Evolutionary conservation across 2,329 filamentous ascomycete species (phyloP).

Genomic region (Mollisia scopiformis): DNA sequence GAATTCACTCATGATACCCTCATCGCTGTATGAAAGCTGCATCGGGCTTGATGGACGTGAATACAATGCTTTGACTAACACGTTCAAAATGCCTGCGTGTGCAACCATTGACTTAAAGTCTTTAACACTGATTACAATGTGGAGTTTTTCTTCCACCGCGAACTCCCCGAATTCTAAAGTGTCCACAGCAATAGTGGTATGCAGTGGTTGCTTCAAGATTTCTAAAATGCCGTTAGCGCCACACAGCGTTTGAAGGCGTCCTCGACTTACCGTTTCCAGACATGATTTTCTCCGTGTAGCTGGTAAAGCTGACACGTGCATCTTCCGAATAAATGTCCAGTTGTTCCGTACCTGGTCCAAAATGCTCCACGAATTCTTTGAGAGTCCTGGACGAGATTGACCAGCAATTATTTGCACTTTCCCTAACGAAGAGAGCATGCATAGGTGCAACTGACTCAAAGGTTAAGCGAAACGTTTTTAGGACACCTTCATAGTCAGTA

Average conservation of each 20-base stretch:
- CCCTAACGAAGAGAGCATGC: conserved; percentile 74
- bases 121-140: conserved; percentile 81
- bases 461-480: conserved; percentile 75
- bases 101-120: conserved; percentile 80
- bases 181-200: conserved; percentile 78
- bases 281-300: conserved; percentile 78
- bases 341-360: conserved; percentile 79
- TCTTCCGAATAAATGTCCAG: conserved; percentile 77
- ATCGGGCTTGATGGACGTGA: conserved; percentile 73
- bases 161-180: conserved; percentile 78
- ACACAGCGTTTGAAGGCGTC: neutral
- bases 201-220: conserved; percentile 77
- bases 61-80: conserved; percentile 69
- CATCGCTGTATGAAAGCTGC: conserved; percentile 70
- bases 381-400: conserved; percentile 71
- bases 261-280: conserved; percentile 62
- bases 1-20: conserved; percentile 74
- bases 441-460: conserved; percentile 76
- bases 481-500: conserved; percentile 55
- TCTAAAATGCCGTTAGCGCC: conserved; percentile 48
- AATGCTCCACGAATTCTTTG: conserved; percentile 78
- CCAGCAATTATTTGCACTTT: conserved; percentile 71
- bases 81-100: conserved; percentile 71
- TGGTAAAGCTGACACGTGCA: conserved; percentile 73
- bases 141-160: conserved; percentile 72